phyloP scores from a whole-genome alignment of 1,139 yeast species.

The Pneumocystis sp. region DNA sequence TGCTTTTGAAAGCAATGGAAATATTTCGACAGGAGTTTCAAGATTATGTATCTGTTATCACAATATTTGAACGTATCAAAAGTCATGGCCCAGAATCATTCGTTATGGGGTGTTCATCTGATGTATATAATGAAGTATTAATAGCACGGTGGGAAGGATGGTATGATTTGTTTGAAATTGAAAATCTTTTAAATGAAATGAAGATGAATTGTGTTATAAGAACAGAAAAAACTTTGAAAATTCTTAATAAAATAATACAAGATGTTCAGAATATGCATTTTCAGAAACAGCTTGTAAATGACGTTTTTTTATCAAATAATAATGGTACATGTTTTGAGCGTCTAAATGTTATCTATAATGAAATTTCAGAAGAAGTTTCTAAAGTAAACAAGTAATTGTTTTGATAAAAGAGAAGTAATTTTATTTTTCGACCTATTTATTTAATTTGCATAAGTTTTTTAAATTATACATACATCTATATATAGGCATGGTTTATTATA shows the following conservation, averaged over 20 bases:
- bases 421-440: neutral
- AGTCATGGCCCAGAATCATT: constrained; percentile 25
- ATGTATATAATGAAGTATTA: constrained; percentile 29
- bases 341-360: neutral
- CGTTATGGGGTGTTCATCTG: constrained; percentile 28
- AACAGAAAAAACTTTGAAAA: neutral
- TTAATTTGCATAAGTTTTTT: no score
- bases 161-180: constrained; percentile 27
- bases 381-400: neutral
- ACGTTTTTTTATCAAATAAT: neutral
- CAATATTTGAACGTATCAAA: constrained; percentile 29
- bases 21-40: constrained; percentile 21
- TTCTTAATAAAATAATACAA: neutral
- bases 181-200: constrained; percentile 28
- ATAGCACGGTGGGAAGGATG: constrained; percentile 28
- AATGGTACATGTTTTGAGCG: neutral
- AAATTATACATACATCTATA: no score
- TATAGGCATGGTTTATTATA: no score
- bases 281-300: neutral
- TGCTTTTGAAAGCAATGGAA: constrained; percentile 17
- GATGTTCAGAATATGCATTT: neutral
- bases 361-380: neutral
- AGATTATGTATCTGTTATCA: constrained; percentile 28
- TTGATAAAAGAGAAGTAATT: no score
- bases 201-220: constrained; percentile 21